A percentile compares a stretch with the other conserved stretches of the same genome.
Conservation (phyloP, 2,329 filamentous ascomycete genomes). For the Reticulascus tulasneorum region DNA sequence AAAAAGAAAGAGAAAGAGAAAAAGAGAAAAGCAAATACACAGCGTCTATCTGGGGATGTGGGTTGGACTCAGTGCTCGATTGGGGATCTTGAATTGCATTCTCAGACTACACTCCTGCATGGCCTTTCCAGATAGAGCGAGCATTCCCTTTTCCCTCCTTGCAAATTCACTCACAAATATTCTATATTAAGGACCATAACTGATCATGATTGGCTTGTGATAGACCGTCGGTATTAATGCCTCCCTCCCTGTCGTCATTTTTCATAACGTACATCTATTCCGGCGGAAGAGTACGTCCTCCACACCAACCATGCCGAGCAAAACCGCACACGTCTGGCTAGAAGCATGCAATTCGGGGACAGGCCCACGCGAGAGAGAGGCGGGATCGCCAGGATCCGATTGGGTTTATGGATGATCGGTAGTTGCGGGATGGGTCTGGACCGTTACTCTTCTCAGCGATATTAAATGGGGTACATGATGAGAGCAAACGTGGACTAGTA, state of each 20-base stretch:
- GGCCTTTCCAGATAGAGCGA: conserved; percentile 11
- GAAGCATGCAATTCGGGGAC: conserved; percentile 5
- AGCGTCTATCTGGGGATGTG: too few species aligned
- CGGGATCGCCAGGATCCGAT: conserved; percentile 7
- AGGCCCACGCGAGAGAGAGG: conserved; percentile 1
- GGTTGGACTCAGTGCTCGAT: background rate
- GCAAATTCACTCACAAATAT: conserved; percentile 16
- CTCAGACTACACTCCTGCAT: background rate
- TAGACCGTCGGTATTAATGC: conserved; percentile 32
- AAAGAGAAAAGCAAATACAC: background rate
- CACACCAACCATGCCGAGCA: too few species aligned
- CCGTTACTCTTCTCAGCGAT: too few species aligned
- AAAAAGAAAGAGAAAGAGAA: background rate
- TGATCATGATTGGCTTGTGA: conserved; percentile 36
- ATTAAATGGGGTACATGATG: too few species aligned
- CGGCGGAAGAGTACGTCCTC: too few species aligned
- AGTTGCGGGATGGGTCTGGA: too few species aligned
- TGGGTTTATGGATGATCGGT: too few species aligned
- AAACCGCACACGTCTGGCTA: background rate
- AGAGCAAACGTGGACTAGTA: too few species aligned
- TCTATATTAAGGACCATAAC: conserved; percentile 27
- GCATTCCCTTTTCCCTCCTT: conserved; percentile 2
- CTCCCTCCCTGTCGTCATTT: conserved; percentile 8
- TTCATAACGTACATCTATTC: too few species aligned
- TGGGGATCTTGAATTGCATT: conserved; percentile 7